Conservation (phyloP, 2,329 filamentous ascomycete species). For the Trichoderma citrinoviride region DNA sequence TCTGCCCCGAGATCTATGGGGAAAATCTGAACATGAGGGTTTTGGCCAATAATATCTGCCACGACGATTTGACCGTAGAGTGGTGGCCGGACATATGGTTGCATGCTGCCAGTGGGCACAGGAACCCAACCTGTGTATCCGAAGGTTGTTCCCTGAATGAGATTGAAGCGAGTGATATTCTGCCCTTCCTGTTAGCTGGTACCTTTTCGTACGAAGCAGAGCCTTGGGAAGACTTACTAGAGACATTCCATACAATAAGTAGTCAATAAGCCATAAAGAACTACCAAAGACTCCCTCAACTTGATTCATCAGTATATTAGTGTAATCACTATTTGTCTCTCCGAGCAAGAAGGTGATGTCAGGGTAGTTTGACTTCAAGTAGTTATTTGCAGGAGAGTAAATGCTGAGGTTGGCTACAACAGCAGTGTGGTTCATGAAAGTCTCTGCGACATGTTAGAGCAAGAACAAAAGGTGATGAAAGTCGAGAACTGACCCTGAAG, state of each 20-base stretch:
- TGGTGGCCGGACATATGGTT: slow-evolving; percentile 6
- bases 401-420: slow-evolving; percentile 13
- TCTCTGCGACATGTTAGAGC: background rate
- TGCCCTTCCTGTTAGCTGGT: background rate
- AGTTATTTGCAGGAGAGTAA: slow-evolving; percentile 12
- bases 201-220: too few species aligned
- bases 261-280: background rate
- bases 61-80: slow-evolving; percentile 11
- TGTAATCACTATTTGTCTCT: slow-evolving; percentile 11
- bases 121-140: slow-evolving; percentile 10
- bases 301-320: slow-evolving; percentile 1
- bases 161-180: slow-evolving; percentile 4
- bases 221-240: background rate
- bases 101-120: background rate
- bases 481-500: background rate
- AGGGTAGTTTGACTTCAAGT: background rate
- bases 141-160: slow-evolving; percentile 6
- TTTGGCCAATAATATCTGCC: slow-evolving; percentile 1
- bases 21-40: background rate
- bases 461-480: background rate
- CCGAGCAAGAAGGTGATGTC: slow-evolving; percentile 3
- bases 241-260: slow-evolving; percentile 10
- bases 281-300: slow-evolving; percentile 11
- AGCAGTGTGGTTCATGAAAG: slow-evolving; percentile 11
- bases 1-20: background rate